A percentile compares a stretch with the other conserved stretches of the same genome.
phyloP scores from a whole-genome alignment of 2,329 filamentous ascomycete genomes.

The Aspergillus sp. region DNA sequence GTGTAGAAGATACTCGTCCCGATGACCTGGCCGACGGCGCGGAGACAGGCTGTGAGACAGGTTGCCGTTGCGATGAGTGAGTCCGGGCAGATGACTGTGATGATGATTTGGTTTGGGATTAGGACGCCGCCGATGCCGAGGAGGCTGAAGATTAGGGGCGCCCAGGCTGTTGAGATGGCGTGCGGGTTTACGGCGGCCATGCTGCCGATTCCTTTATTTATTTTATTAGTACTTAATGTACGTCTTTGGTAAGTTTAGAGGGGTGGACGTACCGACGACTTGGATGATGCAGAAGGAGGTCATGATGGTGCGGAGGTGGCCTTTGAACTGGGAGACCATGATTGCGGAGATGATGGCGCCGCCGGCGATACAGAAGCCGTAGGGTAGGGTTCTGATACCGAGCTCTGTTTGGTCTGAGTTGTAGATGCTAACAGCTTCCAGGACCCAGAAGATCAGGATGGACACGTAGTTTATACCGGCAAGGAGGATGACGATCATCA shows the following conservation, averaged over 20 bases:
- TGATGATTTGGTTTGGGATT: slow-evolving; percentile 6
- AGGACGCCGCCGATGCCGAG: slow-evolving; percentile 3
- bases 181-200: background rate
- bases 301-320: slow-evolving; percentile 1
- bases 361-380: slow-evolving; percentile 7
- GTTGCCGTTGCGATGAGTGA: slow-evolving; percentile 6
- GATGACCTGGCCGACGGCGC: slow-evolving; percentile 6
- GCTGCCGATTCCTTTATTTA: background rate
- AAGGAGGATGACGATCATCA: slow-evolving; percentile 9
- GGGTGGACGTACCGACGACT: background rate
- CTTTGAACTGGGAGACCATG: slow-evolving; percentile 3
- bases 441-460: slow-evolving; percentile 6
- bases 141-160: slow-evolving; percentile 1
- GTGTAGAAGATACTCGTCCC: slow-evolving; percentile 7
- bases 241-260: background rate
- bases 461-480: slow-evolving; percentile 8
- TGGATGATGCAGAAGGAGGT: slow-evolving; percentile 2
- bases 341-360: slow-evolving; percentile 3
- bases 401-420: background rate
- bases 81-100: slow-evolving; percentile 1
- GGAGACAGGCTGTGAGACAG: slow-evolving; percentile 1
- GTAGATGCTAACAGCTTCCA: background rate
- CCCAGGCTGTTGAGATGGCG: slow-evolving; percentile 1
- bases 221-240: background rate
- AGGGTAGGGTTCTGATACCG: background rate